Evolutionary conservation across 2,329 filamentous ascomycete species (phyloP), one percentile per base, ranked within the genome.

Genomic region (Cercospora janseana): DNA sequence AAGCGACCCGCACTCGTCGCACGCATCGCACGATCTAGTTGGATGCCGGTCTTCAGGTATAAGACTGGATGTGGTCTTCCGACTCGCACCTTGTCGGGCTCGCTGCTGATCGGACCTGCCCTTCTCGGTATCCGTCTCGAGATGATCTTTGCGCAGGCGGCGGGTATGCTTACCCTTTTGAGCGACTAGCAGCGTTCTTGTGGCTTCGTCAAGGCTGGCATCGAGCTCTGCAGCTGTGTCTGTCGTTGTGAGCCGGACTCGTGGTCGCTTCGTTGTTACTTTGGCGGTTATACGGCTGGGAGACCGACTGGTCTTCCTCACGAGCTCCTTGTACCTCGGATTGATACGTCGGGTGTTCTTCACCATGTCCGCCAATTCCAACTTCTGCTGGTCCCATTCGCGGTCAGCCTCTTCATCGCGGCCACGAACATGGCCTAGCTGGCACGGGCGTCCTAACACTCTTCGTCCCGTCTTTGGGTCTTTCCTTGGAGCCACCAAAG

Each of bases 361-460:
- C 16, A 16, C 15, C 27, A 42, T 6, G 9, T 32, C 26, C 6
- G 35, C 27, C 24, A 32, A 29, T 8, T 38, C 13, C 1, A 4
- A 12, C 40, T 53, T 53, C 21, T 49, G 24, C 13, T 27, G 23
- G n/a, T 38, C 24, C 29, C 51, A 35, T 6, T 41, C 34, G 3
- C n/a, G 7, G 27, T 53, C 51, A 1, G 46, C 41, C 3, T 41
- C 5, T 20, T 20, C n/a, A 20, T 45, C 41, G 16, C 38, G 46
- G 13, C 51, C 51, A 12, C 41, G 27, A 6, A 53, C 51, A 15
- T 53, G 51, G 18, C 46, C 44, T 2, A 49, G 34, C 18, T 32
- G 6, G 16, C 51, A 53, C n/a, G 8, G n/a, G 2, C 46, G 16
- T 20, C 46, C 46, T 18, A 13, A 10, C 2, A 49, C 24, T 32